Evolutionary conservation across 805 yeast genomes (phyloP).

Genomic region (Starmerella etchellsii): DNA sequence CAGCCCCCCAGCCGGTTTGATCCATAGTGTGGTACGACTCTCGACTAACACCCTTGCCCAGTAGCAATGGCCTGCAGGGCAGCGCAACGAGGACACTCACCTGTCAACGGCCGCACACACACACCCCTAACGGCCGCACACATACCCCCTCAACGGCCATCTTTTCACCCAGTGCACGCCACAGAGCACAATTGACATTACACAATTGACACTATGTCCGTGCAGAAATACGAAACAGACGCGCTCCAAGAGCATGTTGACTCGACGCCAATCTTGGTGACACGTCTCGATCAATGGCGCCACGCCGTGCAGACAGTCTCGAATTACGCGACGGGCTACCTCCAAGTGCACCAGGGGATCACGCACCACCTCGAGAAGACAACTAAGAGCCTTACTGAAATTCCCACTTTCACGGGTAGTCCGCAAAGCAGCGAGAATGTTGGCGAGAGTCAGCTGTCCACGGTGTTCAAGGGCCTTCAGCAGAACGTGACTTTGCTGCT

Average conservation of each 20-base stretch:
- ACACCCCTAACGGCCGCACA: too few relatives aligned
- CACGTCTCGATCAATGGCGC: slow-evolving; percentile 32
- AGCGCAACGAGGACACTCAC: too few relatives aligned
- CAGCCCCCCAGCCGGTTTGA: too few relatives aligned
- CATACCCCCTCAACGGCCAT: too few relatives aligned
- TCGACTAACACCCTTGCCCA: too few relatives aligned
- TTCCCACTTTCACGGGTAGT: slow-evolving; percentile 25
- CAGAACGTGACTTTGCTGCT: slow-evolving; percentile 26
- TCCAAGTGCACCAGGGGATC: slow-evolving; percentile 23
- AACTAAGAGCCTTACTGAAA: slow-evolving; percentile 25
- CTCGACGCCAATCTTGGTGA: slow-evolving; percentile 28
- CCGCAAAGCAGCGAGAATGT: slow-evolving; percentile 6
- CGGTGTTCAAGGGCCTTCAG: slow-evolving; percentile 27
- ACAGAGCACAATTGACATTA: too few relatives aligned
- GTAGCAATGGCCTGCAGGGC: too few relatives aligned
- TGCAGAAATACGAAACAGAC: slow-evolving; percentile 21
- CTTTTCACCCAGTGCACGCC: too few relatives aligned
- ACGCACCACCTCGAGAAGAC: slow-evolving; percentile 28
- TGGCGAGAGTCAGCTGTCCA: slow-evolving; percentile 21
- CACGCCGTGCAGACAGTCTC: slow-evolving; percentile 24
- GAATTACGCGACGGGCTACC: slow-evolving; percentile 25
- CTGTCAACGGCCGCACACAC: too few relatives aligned
- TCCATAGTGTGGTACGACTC: too few relatives aligned
- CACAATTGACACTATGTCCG: too few relatives aligned
- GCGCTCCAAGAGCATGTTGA: slow-evolving; percentile 24